Evolutionary conservation across 169 alveolate species (phyloP), one percentile per base, ranked within the genome.

Genomic region (Cryptosporidium ubiquitum): DNA sequence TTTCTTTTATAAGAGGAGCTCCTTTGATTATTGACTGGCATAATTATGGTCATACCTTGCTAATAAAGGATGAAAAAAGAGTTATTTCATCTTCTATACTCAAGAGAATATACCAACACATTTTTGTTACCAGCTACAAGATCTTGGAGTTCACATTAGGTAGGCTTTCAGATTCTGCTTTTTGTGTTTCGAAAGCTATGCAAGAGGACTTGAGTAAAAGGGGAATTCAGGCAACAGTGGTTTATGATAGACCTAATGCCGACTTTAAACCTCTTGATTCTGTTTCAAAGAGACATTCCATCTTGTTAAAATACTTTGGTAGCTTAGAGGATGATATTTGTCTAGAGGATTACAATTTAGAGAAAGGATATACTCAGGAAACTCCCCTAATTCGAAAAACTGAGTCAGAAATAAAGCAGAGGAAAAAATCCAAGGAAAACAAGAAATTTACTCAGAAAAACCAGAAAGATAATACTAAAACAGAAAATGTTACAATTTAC

Each of bases 101-200:
- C 9, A 60, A 31, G 51, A 58, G 70, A 35, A 39, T 61, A 9
- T 79, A 57, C 51, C 58, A 40, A 16, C 23, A 26, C 6, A 37
- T 79, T 18, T 57, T 79, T 33, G 47, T 58, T 20, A 79, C 10
- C 5, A 9, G 47, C 42, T 79, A 79, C 33, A 44, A 58, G 33
- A 40, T 64, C 35, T 94, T 94, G 84, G 99, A 97, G 85, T 86
- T 91, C 75, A 52, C 47, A 40, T 79, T 94, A 20, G 97, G 98
- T 6, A 91, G 91, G 66, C 79, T 91, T 60, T 94, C 97, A 7
- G 94, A 93, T 74, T 73, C 74, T n/a, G 91, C 95, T 35, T 93
- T 96, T 68, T 96, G 98, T 85, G 99, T 97, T 47, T 93, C 97
- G 20, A 73, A 92, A 71, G 95, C 95, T 0, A 96, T 96, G 97